phyloP scores from a whole-genome alignment of 306 rosid species.

The Elaeagnus macrophylla region DNA sequence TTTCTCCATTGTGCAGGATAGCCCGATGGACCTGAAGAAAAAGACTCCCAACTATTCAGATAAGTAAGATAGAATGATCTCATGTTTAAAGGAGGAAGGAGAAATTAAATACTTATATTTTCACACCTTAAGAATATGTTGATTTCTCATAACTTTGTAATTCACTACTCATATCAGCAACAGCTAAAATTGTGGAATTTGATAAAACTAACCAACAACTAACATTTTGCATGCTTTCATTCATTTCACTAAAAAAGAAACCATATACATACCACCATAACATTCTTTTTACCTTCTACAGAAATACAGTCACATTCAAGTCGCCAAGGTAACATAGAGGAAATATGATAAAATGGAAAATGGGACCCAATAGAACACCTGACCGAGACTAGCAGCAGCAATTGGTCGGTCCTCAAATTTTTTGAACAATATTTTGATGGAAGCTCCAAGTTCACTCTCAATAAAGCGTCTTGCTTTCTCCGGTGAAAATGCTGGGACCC shows the following conservation, averaged over 20 bases:
- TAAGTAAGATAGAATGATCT: conserved; percentile 6
- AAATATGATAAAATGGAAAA: neutral
- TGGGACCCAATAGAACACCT: conserved; percentile 39
- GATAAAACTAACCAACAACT: too few species aligned
- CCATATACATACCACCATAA: too few species aligned
- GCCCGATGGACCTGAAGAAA: conserved; percentile 81
- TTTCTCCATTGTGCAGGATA: conserved; percentile 82
- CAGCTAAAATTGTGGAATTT: neutral
- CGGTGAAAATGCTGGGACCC: conserved; percentile 87
- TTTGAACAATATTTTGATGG: conserved; percentile 50
- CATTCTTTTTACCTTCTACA: too few species aligned
- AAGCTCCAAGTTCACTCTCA: conserved; percentile 72
- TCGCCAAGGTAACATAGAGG: neutral
- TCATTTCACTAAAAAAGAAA: too few species aligned
- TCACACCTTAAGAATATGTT: conserved; percentile 1
- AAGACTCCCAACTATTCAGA: neutral
- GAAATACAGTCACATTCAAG: neutral
- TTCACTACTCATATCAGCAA: neutral
- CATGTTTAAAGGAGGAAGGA: neutral
- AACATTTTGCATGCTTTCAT: too few species aligned
- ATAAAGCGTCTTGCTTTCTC: conserved; percentile 63
- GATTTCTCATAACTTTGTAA: neutral
- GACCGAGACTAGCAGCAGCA: conserved; percentile 98
- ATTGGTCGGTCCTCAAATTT: conserved; percentile 85
- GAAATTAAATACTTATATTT: neutral